These are phyloP conservation scores for Stachybotrys echinatus DNA, from an alignment of 2,329 filamentous ascomycete species.

Conservation along the genomic window DNA sequence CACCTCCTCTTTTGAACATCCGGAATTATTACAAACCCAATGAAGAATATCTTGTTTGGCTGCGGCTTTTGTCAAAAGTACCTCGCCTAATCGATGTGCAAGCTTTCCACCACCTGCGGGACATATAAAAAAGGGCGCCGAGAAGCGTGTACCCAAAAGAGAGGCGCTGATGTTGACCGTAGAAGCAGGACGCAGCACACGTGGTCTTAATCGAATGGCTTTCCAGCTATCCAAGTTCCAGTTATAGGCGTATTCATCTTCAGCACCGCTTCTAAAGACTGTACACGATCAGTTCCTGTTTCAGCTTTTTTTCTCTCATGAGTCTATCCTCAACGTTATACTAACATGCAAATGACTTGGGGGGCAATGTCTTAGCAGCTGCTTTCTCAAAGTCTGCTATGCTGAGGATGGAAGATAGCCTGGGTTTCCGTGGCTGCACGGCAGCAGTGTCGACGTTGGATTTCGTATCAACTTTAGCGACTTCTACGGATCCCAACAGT, in stretches of 20 bases:
- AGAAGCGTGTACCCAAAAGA: neutral
- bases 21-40: slow-evolving; percentile 7
- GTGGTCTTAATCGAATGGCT: slow-evolving; percentile 4
- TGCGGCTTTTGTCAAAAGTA: slow-evolving; percentile 4
- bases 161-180: neutral
- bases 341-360: slow-evolving; percentile 4
- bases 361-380: neutral
- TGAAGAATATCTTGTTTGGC: slow-evolving; percentile 4
- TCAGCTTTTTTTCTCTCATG: neutral
- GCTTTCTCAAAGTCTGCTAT: slow-evolving; percentile 2
- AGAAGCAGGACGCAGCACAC: slow-evolving; percentile 2
- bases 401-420: neutral
- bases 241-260: neutral
- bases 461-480: neutral
- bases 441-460: neutral
- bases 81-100: slow-evolving; percentile 4
- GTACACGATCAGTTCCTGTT: neutral
- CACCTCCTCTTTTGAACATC: slow-evolving; percentile 4
- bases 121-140: slow-evolving; percentile 5
- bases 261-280: slow-evolving; percentile 7
- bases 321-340: neutral
- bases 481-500: too few relatives aligned
- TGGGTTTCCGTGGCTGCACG: neutral
- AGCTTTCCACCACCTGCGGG: slow-evolving; percentile 8
- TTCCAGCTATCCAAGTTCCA: slow-evolving; percentile 6